Evolutionary conservation across 2,329 filamentous ascomycete genomes (phyloP), one percentile per base, ranked within the genome.

Genomic region (Phyllosticta citrichinensis): DNA sequence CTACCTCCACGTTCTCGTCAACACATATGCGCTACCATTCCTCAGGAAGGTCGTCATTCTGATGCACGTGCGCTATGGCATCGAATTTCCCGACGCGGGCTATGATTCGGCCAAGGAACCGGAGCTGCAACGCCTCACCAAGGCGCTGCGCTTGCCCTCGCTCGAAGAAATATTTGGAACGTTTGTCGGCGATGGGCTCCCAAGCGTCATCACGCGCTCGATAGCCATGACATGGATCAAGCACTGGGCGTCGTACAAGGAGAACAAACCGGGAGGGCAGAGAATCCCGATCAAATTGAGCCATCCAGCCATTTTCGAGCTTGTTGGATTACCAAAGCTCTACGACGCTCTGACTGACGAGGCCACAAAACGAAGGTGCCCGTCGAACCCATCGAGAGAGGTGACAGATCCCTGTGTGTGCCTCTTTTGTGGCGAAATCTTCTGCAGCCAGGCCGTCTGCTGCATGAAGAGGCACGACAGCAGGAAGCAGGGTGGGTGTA

Each of bases 261-360:
- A 71, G 53, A 55, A 35, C 24, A 58, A 64, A 54, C 60, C 33
- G 1, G 52, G 53, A 22, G 53, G 56, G 3, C 71, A 71, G 58
- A 72, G 70, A 52, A 71, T 40, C 73, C 81, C 65, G 67, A 83
- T 67, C 22, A 79, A 76, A 35, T 75, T 86, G 17, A 86, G 88
- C 60, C 94, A 99, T 71, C 95, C 94, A 0, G 87, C 86, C 55
- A 96, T 99, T 65, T 96, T 94, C 69, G 94, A 99, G 73, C 83
- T 99, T 24, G 87, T 99, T 12, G 94, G 94, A 1, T 77, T 99
- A 56, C 94, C 94, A 0, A 89, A 89, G 74, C 91, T 93, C 68
- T 99, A 91, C 71, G 94, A 97, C 72, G 87, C 86, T 2, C 80
- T 99, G 47, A 96, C 96, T 62, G 93, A 97, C 69, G 92, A 96